These are phyloP conservation scores for Aspergillus cejpii DNA, from an alignment of 2,329 filamentous ascomycete species.

Conservation along the genomic window DNA sequence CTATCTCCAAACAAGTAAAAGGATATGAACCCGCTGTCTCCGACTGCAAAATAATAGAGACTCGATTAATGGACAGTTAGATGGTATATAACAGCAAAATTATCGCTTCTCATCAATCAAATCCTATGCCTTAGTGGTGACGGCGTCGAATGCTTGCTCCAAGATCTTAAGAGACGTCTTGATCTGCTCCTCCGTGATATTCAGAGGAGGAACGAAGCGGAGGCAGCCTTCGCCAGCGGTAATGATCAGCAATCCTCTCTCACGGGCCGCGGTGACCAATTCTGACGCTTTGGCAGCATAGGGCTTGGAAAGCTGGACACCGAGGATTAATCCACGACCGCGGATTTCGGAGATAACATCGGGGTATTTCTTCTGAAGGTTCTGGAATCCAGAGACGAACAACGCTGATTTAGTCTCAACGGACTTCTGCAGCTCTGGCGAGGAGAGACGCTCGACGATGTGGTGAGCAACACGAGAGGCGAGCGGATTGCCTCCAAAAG, in stretches of 20 bases:
- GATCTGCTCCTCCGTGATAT: constrained; percentile 75
- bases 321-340: constrained; percentile 77
- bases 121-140: constrained; percentile 39
- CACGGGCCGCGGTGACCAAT: constrained; percentile 77
- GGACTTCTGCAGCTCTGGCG: constrained; percentile 60
- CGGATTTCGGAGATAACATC: constrained; percentile 69
- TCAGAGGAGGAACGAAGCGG: constrained; percentile 81
- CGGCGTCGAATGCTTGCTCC: constrained; percentile 57
- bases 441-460: constrained; percentile 69
- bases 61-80: no score
- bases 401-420: constrained; percentile 62
- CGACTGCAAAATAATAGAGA: no score
- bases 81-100: constrained; percentile 4
- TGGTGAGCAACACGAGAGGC: constrained; percentile 78
- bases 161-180: constrained; percentile 68
- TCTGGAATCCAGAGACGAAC: constrained; percentile 54
- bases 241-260: constrained; percentile 82
- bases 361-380: constrained; percentile 57
- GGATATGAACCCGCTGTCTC: no score
- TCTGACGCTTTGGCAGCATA: constrained; percentile 44
- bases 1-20: constrained; percentile 10
- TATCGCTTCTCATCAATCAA: neutral
- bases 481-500: constrained; percentile 87
- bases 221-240: constrained; percentile 89
- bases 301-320: constrained; percentile 72